These are phyloP conservation scores for Platismatia glauca DNA, from an alignment of 495 filamentous ascomycete genomes.

Conservation along the genomic window DNA sequence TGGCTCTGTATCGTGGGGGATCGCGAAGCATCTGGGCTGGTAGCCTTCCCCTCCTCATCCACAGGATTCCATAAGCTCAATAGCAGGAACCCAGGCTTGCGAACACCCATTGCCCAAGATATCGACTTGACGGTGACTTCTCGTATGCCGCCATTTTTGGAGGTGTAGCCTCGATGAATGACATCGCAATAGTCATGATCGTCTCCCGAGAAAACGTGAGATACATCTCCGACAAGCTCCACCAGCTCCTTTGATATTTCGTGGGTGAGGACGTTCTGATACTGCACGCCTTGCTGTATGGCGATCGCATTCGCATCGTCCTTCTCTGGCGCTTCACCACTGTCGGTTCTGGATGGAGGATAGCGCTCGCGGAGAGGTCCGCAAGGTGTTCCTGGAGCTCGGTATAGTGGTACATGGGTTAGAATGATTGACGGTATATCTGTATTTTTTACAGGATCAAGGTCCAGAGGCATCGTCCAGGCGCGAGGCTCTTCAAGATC, in stretches of 20 bases:
- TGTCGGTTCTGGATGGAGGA: conserved; percentile 57
- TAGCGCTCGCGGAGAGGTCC: conserved; percentile 79
- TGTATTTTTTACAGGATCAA: conserved; percentile 1
- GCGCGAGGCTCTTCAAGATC: conserved; percentile 17
- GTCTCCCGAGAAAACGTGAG: conserved; percentile 84
- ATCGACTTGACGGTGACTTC: conserved; percentile 95
- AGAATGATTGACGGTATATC: conserved; percentile 78
- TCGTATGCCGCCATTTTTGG: conserved; percentile 52
- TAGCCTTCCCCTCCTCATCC: conserved; percentile 50
- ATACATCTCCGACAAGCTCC: conserved; percentile 62
- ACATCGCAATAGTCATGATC: conserved; percentile 98
- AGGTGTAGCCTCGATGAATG: conserved; percentile 56
- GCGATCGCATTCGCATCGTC: conserved; percentile 72
- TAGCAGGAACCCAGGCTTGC: conserved; percentile 77
- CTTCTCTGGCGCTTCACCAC: conserved; percentile 44
- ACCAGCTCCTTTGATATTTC: conserved; percentile 64
- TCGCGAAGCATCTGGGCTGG: conserved; percentile 28
- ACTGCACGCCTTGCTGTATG: conserved; percentile 76
- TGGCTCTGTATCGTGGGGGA: conserved; percentile 68
- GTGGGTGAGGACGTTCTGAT: conserved; percentile 83
- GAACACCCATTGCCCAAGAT: conserved; percentile 95
- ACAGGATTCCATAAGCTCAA: conserved; percentile 89
- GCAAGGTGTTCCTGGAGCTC: conserved; percentile 71
- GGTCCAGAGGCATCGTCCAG: conserved; percentile 6
- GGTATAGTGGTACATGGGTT: conserved; percentile 84